These are phyloP conservation scores for Pseudocercospora macadamiae DNA, from an alignment of 2,329 filamentous ascomycete species.

Conservation along the genomic window DNA sequence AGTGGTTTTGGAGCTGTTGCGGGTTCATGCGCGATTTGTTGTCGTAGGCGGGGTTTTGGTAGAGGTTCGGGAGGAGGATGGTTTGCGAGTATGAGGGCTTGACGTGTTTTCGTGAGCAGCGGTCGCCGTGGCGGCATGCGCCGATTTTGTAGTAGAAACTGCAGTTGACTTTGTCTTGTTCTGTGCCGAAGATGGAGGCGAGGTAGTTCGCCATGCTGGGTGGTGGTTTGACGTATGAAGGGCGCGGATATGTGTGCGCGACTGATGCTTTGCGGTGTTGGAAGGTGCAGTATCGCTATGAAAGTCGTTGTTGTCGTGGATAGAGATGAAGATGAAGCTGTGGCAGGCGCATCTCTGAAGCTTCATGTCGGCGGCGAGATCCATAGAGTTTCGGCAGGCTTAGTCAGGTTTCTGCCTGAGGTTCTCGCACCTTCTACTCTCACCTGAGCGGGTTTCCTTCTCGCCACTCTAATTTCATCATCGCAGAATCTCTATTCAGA, in stretches of 20 bases:
- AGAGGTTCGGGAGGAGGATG: conserved; percentile 96
- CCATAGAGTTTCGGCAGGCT: neutral
- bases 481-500: too few relatives aligned
- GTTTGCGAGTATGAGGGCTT: conserved; percentile 98
- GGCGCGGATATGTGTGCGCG: neutral
- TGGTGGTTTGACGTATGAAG: neutral
- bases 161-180: conserved; percentile 99
- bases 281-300: neutral
- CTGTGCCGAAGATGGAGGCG: conserved; percentile 98
- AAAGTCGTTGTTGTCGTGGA: neutral
- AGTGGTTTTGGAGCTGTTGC: conserved; percentile 96
- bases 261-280: neutral
- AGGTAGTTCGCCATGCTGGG: conserved; percentile 53
- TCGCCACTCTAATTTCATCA: neutral
- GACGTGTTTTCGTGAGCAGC: conserved; percentile 97
- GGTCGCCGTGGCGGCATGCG: conserved; percentile 96
- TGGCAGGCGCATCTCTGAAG: neutral
- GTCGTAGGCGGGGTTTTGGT: conserved; percentile 98
- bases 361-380: neutral
- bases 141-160: conserved; percentile 99
- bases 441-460: too few relatives aligned
- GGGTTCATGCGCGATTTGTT: conserved; percentile 80
- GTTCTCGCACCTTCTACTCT: neutral
- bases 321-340: neutral
- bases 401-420: conserved; percentile 4